A percentile compares a stretch with the other conserved stretches of the same genome.
phyloP scores from a whole-genome alignment of 169 alveolate species.

The Toxoplasma gondii region DNA sequence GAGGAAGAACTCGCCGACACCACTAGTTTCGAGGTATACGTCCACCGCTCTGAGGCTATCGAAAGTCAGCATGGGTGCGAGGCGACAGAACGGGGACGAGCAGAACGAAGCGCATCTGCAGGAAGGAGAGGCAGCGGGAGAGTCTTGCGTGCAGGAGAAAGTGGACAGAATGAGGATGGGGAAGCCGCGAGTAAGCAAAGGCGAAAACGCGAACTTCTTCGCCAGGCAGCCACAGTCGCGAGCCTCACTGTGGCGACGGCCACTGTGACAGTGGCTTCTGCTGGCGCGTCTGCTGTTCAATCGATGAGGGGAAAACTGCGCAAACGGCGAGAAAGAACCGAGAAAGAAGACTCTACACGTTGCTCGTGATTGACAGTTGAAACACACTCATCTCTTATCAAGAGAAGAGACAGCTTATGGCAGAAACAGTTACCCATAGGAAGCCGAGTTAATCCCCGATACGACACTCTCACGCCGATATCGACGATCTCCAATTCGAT shows the following conservation, averaged over 20 bases:
- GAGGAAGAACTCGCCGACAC: not conserved
- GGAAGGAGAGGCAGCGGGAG: not conserved
- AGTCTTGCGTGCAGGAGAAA: not conserved
- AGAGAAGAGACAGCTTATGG: not conserved
- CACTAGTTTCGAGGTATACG: not conserved
- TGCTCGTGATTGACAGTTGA: no score
- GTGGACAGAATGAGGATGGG: not conserved
- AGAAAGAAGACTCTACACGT: not conserved
- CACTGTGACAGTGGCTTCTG: not conserved
- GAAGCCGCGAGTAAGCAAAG: not conserved
- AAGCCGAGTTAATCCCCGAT: no score
- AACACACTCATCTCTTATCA: not conserved
- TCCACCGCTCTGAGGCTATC: not conserved
- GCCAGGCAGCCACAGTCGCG: slow-evolving; percentile 22
- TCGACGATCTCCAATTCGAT: no score
- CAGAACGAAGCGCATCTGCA: not conserved
- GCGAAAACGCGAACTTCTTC: not conserved
- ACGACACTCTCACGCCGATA: no score
- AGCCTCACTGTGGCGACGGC: not conserved
- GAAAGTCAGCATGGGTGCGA: no score
- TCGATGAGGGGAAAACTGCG: not conserved
- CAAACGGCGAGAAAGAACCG: not conserved
- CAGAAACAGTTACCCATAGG: no score
- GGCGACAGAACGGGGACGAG: not conserved
- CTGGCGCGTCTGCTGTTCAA: not conserved